Percentiles rank a stretch among this genome's conserved stretches.
phyloP scores from a whole-genome alignment of 2,329 filamentous ascomycete genomes.

The Ascosphaera apis region DNA sequence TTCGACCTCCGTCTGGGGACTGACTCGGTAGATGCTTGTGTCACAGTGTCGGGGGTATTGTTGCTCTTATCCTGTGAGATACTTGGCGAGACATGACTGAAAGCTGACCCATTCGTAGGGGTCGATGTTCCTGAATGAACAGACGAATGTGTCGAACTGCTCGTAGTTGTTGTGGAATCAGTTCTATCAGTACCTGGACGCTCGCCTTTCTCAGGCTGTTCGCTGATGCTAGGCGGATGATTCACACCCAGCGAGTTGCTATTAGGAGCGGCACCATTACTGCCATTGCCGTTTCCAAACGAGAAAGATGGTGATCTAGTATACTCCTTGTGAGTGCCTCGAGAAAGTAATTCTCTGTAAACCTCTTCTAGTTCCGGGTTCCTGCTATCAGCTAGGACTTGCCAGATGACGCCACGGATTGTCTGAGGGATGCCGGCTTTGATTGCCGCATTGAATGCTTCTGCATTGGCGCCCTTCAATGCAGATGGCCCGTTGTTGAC shows the following conservation, averaged over 20 bases:
- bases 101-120: slow-evolving; percentile 31
- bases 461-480: slow-evolving; percentile 64
- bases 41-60: slow-evolving; percentile 39
- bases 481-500: slow-evolving; percentile 86
- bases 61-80: slow-evolving; percentile 36
- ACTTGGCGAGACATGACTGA: slow-evolving; percentile 31
- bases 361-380: slow-evolving; percentile 68
- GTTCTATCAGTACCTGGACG: too few species aligned
- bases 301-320: too few species aligned
- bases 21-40: slow-evolving; percentile 37
- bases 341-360: slow-evolving; percentile 60
- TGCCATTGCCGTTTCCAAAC: slow-evolving; percentile 24
- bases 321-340: slow-evolving; percentile 62
- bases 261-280: slow-evolving; percentile 13
- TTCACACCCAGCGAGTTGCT: slow-evolving; percentile 28
- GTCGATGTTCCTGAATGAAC: slow-evolving; percentile 55
- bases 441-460: slow-evolving; percentile 77
- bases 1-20: slow-evolving; percentile 59
- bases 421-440: slow-evolving; percentile 82
- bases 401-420: slow-evolving; percentile 96
- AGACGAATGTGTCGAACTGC: slow-evolving; percentile 77
- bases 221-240: slow-evolving; percentile 31
- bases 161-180: slow-evolving; percentile 40
- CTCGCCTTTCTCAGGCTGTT: slow-evolving; percentile 41
- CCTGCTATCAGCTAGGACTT: slow-evolving; percentile 87